These are phyloP conservation scores for Magnolia sinica DNA, from an alignment of 164 flowering plant species.

Conservation along the genomic window DNA sequence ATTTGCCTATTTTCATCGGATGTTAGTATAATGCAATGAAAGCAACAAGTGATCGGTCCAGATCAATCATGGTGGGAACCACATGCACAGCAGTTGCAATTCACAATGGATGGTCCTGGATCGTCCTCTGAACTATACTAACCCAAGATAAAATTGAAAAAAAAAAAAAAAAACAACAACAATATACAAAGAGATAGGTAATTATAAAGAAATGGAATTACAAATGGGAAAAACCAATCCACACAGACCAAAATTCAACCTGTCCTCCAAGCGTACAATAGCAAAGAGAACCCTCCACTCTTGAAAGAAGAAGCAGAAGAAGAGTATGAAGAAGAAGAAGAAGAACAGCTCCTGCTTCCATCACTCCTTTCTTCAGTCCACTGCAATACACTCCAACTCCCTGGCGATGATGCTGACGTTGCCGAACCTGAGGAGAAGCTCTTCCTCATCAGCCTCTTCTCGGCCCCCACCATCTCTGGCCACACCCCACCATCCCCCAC, in stretches of 20 bases:
- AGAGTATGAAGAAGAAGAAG: slow-evolving; percentile 19
- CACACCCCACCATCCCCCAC: slow-evolving; percentile 64
- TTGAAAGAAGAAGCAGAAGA: slow-evolving; percentile 39
- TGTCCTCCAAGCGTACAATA: slow-evolving; percentile 65
- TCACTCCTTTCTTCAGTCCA: slow-evolving; percentile 83
- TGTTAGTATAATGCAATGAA: too few species aligned
- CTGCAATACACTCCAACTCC: slow-evolving; percentile 62
- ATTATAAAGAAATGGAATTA: not conserved
- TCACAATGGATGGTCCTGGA: not conserved
- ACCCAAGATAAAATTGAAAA: not conserved
- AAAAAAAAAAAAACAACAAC: not conserved
- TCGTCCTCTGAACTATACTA: not conserved
- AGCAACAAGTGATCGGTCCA: too few species aligned
- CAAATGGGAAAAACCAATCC: not conserved
- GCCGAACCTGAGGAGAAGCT: slow-evolving; percentile 27
- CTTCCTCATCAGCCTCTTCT: slow-evolving; percentile 67
- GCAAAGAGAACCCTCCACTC: slow-evolving; percentile 55
- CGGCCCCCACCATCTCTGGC: slow-evolving; percentile 68
- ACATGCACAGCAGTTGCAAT: not conserved
- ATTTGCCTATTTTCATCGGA: too few species aligned
- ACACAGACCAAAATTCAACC: slow-evolving; percentile 10
- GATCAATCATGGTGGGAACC: too few species aligned
- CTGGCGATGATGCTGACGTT: slow-evolving; percentile 36
- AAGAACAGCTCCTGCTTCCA: slow-evolving; percentile 45
- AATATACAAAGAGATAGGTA: not conserved